Percentiles rank a stretch among this genome's conserved stretches.
Evolutionary conservation across 192 early-diverging fungal genomes (phyloP).

Genomic region (Coemansia sp.): DNA sequence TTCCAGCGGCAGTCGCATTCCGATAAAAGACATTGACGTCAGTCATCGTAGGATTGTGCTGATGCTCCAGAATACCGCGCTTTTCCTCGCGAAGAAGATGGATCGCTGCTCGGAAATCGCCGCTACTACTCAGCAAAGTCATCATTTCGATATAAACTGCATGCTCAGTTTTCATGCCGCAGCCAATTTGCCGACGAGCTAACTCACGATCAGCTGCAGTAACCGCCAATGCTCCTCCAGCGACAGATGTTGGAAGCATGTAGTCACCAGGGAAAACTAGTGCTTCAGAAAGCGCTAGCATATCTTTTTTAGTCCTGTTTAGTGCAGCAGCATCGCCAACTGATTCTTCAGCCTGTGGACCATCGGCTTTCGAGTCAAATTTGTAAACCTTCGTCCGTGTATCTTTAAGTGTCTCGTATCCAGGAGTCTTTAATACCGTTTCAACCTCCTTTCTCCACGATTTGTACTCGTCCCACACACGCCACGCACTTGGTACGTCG

Average conservation of each 20-base stretch:
- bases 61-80: constrained; percentile 28
- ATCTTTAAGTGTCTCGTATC: constrained; percentile 25
- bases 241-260: constrained; percentile 19
- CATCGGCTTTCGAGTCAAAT: not conserved
- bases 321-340: constrained; percentile 17
- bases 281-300: constrained; percentile 32
- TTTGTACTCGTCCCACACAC: constrained; percentile 68
- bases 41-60: constrained; percentile 45
- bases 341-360: not conserved
- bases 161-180: constrained; percentile 58
- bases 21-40: constrained; percentile 56
- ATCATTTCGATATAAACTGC: constrained; percentile 61
- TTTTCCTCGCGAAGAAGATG: constrained; percentile 56
- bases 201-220: constrained; percentile 38
- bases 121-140: constrained; percentile 60
- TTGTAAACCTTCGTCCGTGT: constrained; percentile 26
- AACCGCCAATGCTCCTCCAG: constrained; percentile 36
- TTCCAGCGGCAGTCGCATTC: constrained; percentile 54
- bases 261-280: constrained; percentile 34
- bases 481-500: constrained; percentile 60
- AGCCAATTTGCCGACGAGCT: constrained; percentile 48
- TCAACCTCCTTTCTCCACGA: constrained; percentile 55
- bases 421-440: constrained; percentile 36
- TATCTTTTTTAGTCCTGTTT: constrained; percentile 26
- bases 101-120: constrained; percentile 54